Percentiles rank a stretch among this genome's conserved stretches.
Evolutionary conservation across 768 basidiomycete species (phyloP).

Genomic region (Boletus rubropictus): DNA sequence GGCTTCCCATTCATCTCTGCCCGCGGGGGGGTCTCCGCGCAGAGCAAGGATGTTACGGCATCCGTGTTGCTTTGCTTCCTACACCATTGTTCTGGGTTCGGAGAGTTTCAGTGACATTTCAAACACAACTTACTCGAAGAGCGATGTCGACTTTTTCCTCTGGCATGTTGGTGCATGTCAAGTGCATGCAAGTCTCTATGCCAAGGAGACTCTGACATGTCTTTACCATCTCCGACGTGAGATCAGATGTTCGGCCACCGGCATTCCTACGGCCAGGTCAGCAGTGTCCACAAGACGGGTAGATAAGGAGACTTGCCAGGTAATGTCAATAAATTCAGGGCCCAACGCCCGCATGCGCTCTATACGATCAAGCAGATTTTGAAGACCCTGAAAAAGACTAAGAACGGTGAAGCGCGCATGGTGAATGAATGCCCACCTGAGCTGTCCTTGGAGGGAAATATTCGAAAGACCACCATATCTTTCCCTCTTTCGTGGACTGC

Average conservation of each 20-base stretch:
- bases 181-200: conserved; percentile 96
- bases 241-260: conserved; percentile 89
- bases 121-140: conserved; percentile 56
- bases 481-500: conserved; percentile 76
- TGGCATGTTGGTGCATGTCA: conserved; percentile 99
- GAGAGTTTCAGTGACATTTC: background rate
- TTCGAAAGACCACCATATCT: conserved; percentile 98
- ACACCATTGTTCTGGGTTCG: conserved; percentile 5
- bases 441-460: conserved; percentile 96
- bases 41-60: conserved; percentile 92
- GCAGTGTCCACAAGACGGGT: background rate
- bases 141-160: conserved; percentile 90
- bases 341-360: conserved; percentile 95
- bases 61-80: conserved; percentile 87
- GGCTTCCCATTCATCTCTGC: conserved; percentile 88
- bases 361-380: conserved; percentile 97
- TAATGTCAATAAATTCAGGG: conserved; percentile 98
- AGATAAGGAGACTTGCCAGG: conserved; percentile 53
- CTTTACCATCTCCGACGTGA: conserved; percentile 91
- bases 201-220: conserved; percentile 91
- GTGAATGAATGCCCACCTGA: conserved; percentile 49
- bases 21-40: conserved; percentile 86
- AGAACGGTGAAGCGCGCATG: background rate
- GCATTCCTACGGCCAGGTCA: conserved; percentile 67
- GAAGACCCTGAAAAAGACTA: conserved; percentile 36